A percentile compares a stretch with the other conserved stretches of the same genome.
These are phyloP conservation scores for Plantago elongata DNA, from an alignment of 257 asterid species.

Conservation along the genomic window DNA sequence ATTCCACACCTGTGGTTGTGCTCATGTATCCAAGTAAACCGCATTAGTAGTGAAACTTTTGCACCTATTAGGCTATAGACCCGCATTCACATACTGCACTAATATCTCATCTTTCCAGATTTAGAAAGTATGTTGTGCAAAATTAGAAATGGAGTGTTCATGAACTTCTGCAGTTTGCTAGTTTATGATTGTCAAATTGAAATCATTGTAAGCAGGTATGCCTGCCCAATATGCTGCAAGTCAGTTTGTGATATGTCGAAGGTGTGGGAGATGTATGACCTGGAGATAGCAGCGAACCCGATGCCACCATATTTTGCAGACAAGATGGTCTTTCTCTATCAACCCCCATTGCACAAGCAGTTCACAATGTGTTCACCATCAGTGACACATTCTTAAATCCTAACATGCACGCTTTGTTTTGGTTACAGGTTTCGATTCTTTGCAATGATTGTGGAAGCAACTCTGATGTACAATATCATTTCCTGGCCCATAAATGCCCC, in stretches of 20 bases:
- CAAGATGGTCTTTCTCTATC: conserved; percentile 34
- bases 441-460: conserved; percentile 68
- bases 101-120: too few relatives aligned
- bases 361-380: neutral
- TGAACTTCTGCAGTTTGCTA: too few relatives aligned
- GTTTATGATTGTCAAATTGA: neutral
- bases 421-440: conserved; percentile 54
- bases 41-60: too few relatives aligned
- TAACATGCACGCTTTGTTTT: neutral
- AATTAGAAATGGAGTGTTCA: too few relatives aligned
- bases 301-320: conserved; percentile 61
- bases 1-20: neutral
- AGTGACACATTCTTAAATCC: neutral
- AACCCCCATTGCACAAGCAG: neutral
- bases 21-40: neutral
- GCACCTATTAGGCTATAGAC: too few relatives aligned
- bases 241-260: conserved; percentile 86
- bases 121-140: too few relatives aligned
- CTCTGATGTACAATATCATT: conserved; percentile 52
- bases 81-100: too few relatives aligned
- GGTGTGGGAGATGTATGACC: conserved; percentile 78
- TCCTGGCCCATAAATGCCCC: conserved; percentile 59
- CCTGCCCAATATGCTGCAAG: conserved; percentile 83
- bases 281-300: conserved; percentile 83
- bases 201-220: conserved; percentile 36